Evolutionary conservation across 2,329 filamentous ascomycete genomes (phyloP), one percentile per base, ranked within the genome.

Genomic region (Arthroderma sp.): DNA sequence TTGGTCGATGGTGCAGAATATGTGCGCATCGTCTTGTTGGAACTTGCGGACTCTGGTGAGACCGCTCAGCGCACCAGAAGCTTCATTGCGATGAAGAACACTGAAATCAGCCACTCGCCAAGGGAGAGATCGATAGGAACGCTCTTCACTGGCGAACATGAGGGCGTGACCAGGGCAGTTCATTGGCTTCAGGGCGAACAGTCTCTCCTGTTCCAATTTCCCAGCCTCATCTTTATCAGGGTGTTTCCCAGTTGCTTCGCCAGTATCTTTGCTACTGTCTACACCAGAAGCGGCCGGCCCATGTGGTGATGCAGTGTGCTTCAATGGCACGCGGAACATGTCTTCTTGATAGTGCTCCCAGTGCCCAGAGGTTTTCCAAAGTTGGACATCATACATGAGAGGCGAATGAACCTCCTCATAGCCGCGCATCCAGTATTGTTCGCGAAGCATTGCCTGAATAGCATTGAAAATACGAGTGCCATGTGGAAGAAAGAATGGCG

Each of bases 321-420:
- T 95, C 88, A 29, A 70, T 71, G 38, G 70, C 54, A 94, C 80
- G n/a, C 79, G 80, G 64, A 87, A 87, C 89, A 96, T 96, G 67
- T 95, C 88, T 51, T 96, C 89, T 59, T 87, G 78, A 71, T 95
- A 91, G 61, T 88, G 80, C 48, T 83, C 78, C 88, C 89, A 95
- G 64, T 96, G 91, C 41, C 91, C 91, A 6, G 87, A 94, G 22
- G 79, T 83, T 70, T 94, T 91, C 91, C 91, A 96, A 9, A 96
- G 70, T 5, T 85, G 77, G 8, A 86, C 79, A 60, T 95, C 94
- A 72, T 83, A 98, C 82, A 98, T 93, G 68, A 91, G 96, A 42
- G 91, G 91, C 3, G 88, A 86, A 61, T 88, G 85, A 50, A 98
- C 91, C 65, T 98, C 91, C 57, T 89, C 80, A 63, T 96, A 98